Base-by-base conservation (phyloP, 805 yeast species). In the Huiozyma naganishii region DNA sequence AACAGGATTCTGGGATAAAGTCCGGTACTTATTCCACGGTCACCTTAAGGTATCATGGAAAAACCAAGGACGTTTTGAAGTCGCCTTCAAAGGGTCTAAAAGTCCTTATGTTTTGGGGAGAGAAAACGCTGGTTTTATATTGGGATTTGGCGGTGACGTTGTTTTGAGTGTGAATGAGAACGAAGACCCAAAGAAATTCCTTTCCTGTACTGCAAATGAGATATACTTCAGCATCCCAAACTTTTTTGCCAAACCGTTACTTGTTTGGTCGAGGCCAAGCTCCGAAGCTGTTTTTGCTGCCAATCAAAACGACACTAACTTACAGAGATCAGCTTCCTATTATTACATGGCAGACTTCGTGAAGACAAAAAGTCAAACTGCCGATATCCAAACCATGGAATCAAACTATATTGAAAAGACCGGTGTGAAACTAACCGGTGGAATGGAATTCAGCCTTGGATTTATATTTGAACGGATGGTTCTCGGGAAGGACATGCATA, bases 1-100 rank as follows among this genome's bases (percentile, higher is more conserved):
- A 52, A 65, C 87, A 10, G 97, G 97, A 0, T 80, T 88, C 52
- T 89, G 97, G 97, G 97, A 89, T 62, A 90, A 88, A 58, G 62
- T 87, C 28, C 67, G 95, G 41, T 71, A 79, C 29, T 69, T 82
- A 11, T 66, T 87, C 52, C 97, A 89, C 65, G 95, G 95, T 0
- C 72, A 76, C 13, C 62, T 80, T 42, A 62, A 60, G 2, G 69
- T 87, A 44, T 56, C 64, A 11, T 74, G 84, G 71, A 62, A 63
- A 2, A 61, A 74, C 23, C 66, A 72, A 1, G 73, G 77, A 9
- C 68, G 70, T 13, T 67, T 83, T 37, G 74, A 77, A 45, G 71
- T 82, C 6, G 71, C 77, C 2, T 67, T 82, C 53, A 83, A 85
- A 55, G 92, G 95, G 1, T 76, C 90, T 0, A 70, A 79, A 42